These are phyloP conservation scores for Ophiostoma sp. DNA, from an alignment of 2,329 filamentous ascomycete species.

Conservation along the genomic window DNA sequence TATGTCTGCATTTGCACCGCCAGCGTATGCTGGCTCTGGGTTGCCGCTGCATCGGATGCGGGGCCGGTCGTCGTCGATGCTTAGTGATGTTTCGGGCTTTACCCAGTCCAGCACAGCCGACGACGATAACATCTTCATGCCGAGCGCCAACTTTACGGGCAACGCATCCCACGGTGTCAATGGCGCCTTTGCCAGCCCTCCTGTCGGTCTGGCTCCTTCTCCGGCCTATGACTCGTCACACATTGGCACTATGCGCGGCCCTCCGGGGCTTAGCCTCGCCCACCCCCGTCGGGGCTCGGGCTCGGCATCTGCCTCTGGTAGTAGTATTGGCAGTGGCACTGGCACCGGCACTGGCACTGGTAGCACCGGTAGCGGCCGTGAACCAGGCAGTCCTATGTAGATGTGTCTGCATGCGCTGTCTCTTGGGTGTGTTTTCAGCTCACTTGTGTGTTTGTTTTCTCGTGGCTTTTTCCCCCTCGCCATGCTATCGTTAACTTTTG, in stretches of 20 bases:
- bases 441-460: neutral
- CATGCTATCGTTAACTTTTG: neutral
- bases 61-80: slow-evolving; percentile 61
- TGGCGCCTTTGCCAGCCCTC: slow-evolving; percentile 23
- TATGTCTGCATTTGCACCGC: slow-evolving; percentile 33
- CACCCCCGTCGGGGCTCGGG: slow-evolving; percentile 29
- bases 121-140: slow-evolving; percentile 33
- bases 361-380: slow-evolving; percentile 44
- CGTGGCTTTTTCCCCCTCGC: neutral
- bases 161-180: slow-evolving; percentile 12
- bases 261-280: slow-evolving; percentile 28
- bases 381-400: slow-evolving; percentile 47
- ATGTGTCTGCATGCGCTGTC: neutral
- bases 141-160: slow-evolving; percentile 27
- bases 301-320: slow-evolving; percentile 33
- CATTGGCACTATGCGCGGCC: slow-evolving; percentile 26
- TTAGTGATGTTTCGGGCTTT: slow-evolving; percentile 62
- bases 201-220: slow-evolving; percentile 10
- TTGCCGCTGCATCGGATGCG: slow-evolving; percentile 37
- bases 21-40: slow-evolving; percentile 13
- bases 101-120: slow-evolving; percentile 57
- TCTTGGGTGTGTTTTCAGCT: neutral
- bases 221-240: slow-evolving; percentile 24
- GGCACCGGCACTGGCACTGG: slow-evolving; percentile 46
- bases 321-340: slow-evolving; percentile 41